These are phyloP conservation scores for Dryas drummondii DNA, from an alignment of 306 rosid species.

Conservation along the genomic window DNA sequence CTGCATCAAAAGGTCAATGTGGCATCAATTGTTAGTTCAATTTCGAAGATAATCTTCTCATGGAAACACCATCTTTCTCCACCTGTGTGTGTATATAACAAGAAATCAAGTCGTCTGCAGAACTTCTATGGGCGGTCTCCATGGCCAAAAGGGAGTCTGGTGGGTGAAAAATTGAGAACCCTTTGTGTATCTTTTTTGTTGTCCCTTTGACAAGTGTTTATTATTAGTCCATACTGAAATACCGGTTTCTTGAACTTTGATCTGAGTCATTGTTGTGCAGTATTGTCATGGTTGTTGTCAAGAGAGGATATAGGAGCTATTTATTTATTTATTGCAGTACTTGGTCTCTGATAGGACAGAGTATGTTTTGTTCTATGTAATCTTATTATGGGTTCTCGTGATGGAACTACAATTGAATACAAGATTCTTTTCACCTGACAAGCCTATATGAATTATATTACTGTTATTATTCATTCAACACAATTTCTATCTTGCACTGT, in stretches of 20 bases:
- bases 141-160: conserved; percentile 12
- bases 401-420: neutral
- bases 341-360: neutral
- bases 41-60: conserved; percentile 3
- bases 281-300: conserved; percentile 20
- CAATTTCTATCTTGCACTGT: too few species aligned
- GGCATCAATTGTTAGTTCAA: conserved; percentile 66
- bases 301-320: conserved; percentile 23
- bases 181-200: conserved; percentile 1
- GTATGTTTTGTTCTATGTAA: neutral
- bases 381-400: neutral
- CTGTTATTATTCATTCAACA: neutral
- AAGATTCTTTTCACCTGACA: neutral
- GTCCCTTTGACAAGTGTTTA: neutral
- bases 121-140: conserved; percentile 1
- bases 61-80: conserved; percentile 17
- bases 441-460: neutral
- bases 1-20: conserved; percentile 63
- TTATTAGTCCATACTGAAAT: conserved; percentile 2
- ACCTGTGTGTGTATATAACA: conserved; percentile 44
- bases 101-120: conserved; percentile 32
- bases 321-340: conserved; percentile 16
- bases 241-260: conserved; percentile 15
- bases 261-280: conserved; percentile 35
- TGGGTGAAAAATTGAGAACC: neutral